Percentiles rank a stretch among this genome's conserved stretches.
Conservation (phyloP, 805 yeast genomes). For the Candida pseudofarinosa region DNA sequence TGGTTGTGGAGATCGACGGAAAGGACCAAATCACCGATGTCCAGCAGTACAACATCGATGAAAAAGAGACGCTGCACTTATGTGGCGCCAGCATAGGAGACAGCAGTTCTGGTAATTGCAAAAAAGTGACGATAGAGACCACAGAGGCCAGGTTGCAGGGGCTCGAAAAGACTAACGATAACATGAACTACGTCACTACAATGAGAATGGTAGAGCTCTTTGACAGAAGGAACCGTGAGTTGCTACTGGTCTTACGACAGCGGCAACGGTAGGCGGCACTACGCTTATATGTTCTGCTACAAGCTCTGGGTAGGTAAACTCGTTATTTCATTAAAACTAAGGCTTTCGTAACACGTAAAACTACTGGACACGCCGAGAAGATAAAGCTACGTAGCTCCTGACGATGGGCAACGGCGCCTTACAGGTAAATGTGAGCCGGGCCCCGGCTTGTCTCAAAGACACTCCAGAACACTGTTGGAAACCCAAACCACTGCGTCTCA, state of each 20-base stretch:
- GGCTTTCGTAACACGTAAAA: too few relatives aligned
- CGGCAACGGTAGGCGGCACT: background rate
- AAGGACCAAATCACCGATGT: background rate
- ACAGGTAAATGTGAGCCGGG: too few relatives aligned
- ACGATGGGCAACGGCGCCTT: too few relatives aligned
- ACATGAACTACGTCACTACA: background rate
- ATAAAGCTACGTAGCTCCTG: too few relatives aligned
- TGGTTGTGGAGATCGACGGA: slow-evolving; percentile 1
- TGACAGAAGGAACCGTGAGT: slow-evolving; percentile 1
- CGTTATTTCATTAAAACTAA: too few relatives aligned
- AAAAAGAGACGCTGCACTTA: background rate
- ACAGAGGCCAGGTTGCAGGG: slow-evolving; percentile 1
- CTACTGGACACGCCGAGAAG: too few relatives aligned
- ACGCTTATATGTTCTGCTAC: too few relatives aligned
- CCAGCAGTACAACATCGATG: background rate
- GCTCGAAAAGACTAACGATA: background rate
- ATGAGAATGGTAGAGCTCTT: slow-evolving; percentile 3
- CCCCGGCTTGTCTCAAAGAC: too few relatives aligned
- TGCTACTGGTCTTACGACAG: background rate
- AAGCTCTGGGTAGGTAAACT: too few relatives aligned
- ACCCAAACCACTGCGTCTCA: too few relatives aligned
- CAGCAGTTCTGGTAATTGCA: background rate
- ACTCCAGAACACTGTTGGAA: too few relatives aligned
- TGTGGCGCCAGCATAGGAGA: background rate
- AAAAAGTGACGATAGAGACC: background rate